Evolutionary conservation across 495 filamentous ascomycete genomes (phyloP).

Genomic region (Geopyxis carbonaria): DNA sequence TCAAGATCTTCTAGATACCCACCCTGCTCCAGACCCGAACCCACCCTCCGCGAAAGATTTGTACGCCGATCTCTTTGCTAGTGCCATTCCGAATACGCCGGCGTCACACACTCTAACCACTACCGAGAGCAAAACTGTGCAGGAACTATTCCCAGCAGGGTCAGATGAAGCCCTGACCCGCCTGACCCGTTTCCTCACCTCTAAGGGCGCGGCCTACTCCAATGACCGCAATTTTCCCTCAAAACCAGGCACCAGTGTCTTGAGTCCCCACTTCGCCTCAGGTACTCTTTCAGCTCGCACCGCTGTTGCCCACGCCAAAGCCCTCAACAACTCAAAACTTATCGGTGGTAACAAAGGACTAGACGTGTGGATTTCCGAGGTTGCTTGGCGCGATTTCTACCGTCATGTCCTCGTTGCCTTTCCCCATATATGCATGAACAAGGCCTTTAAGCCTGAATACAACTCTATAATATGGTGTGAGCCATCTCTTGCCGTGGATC

Average conservation of each 20-base stretch:
- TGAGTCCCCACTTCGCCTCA: conserved; percentile 65
- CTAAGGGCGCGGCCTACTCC: conserved; percentile 45
- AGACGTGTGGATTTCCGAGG: conserved; percentile 63
- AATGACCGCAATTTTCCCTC: conserved; percentile 44
- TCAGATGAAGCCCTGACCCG: conserved; percentile 55
- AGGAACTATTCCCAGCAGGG: conserved; percentile 55
- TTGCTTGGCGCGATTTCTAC: conserved; percentile 90
- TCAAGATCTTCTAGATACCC: conserved; percentile 42
- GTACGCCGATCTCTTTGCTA: conserved; percentile 45
- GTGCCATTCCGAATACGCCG: conserved; percentile 44
- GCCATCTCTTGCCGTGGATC: conserved; percentile 4
- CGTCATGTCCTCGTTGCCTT: conserved; percentile 71
- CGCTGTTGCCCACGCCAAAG: conserved; percentile 46
- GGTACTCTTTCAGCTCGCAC: conserved; percentile 67
- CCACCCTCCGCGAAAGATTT: conserved; percentile 34
- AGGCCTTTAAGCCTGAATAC: conserved; percentile 79
- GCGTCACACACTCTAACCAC: conserved; percentile 43
- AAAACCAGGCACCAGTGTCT: conserved; percentile 44
- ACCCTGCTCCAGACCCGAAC: conserved; percentile 45
- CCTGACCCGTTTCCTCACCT: conserved; percentile 51
- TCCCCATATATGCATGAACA: conserved; percentile 90
- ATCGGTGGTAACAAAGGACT: conserved; percentile 54
- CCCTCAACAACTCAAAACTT: conserved; percentile 52
- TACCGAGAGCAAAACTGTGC: conserved; percentile 31
- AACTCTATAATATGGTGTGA: conserved; percentile 55